phyloP scores from a whole-genome alignment of 495 filamentous ascomycete species.

The Geopyxis carbonaria region DNA sequence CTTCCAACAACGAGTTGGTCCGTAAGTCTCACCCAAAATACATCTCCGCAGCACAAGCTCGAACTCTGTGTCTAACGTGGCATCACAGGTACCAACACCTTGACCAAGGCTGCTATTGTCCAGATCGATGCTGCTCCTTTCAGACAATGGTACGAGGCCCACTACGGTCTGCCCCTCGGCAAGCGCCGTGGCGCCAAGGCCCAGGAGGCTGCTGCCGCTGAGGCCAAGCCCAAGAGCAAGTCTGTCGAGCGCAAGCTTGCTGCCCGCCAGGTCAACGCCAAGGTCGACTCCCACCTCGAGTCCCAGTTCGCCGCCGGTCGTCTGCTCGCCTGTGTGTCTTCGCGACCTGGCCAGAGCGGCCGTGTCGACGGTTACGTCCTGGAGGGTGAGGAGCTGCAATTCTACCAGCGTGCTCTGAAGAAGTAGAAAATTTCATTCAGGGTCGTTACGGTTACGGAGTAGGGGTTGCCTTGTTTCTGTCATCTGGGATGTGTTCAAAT shows the following conservation, averaged over 20 bases:
- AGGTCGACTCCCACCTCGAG: slow-evolving; percentile 84
- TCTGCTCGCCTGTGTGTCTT: slow-evolving; percentile 79
- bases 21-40: slow-evolving; percentile 31
- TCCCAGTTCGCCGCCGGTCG: slow-evolving; percentile 98
- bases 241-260: slow-evolving; percentile 90
- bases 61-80: slow-evolving; percentile 1
- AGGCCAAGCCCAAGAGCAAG: slow-evolving; percentile 47
- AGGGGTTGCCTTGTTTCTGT: too few species aligned
- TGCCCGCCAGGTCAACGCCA: slow-evolving; percentile 65
- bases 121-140: slow-evolving; percentile 97
- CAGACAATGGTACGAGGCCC: slow-evolving; percentile 99
- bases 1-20: slow-evolving; percentile 99
- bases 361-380: slow-evolving; percentile 94
- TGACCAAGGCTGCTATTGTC: slow-evolving; percentile 95
- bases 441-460: too few species aligned
- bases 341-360: slow-evolving; percentile 88
- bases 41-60: background rate
- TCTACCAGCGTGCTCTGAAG: slow-evolving; percentile 97
- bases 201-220: slow-evolving; percentile 35
- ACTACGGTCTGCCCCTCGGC: slow-evolving; percentile 83
- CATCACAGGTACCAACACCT: slow-evolving; percentile 64
- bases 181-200: slow-evolving; percentile 76
- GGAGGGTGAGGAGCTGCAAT: slow-evolving; percentile 96
- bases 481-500: too few species aligned
- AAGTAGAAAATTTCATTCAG: too few species aligned